These are phyloP conservation scores for Kwoniella pini DNA, from an alignment of 768 basidiomycete genomes.

Conservation along the genomic window DNA sequence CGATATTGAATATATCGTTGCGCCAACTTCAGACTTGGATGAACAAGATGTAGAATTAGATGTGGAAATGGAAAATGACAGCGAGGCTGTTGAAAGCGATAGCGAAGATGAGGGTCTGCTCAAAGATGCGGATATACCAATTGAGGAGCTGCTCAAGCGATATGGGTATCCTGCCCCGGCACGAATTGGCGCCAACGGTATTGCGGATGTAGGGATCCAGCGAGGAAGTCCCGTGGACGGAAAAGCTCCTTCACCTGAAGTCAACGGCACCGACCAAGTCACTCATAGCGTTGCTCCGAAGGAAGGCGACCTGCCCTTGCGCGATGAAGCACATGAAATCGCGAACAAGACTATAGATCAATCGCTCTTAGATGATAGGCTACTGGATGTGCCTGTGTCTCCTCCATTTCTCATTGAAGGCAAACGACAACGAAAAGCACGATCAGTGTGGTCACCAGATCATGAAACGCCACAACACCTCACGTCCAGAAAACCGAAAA, in stretches of 20 bases:
- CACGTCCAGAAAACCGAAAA: slow-evolving; percentile 24
- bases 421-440: slow-evolving; percentile 38
- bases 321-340: too few relatives aligned
- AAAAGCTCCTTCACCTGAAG: too few relatives aligned
- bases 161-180: slow-evolving; percentile 52
- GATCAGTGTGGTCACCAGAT: slow-evolving; percentile 46
- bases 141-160: slow-evolving; percentile 55
- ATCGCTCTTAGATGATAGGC: slow-evolving; percentile 31
- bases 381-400: background rate
- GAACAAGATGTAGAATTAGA: slow-evolving; percentile 56
- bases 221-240: too few relatives aligned
- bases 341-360: slow-evolving; percentile 19
- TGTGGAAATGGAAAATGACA: slow-evolving; percentile 57
- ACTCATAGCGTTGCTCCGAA: too few relatives aligned
- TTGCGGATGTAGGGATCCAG: background rate
- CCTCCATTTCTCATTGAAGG: slow-evolving; percentile 29
- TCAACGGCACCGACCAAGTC: too few relatives aligned
- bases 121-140: slow-evolving; percentile 57
- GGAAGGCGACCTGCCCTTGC: too few relatives aligned
- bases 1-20: slow-evolving; percentile 48
- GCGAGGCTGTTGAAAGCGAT: slow-evolving; percentile 49
- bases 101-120: slow-evolving; percentile 56
- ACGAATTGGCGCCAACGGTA: background rate
- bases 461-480: slow-evolving; percentile 26
- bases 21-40: slow-evolving; percentile 45